These are phyloP conservation scores for Coemansia sp. DNA, from an alignment of 192 early-diverging fungal genomes.

Conservation along the genomic window DNA sequence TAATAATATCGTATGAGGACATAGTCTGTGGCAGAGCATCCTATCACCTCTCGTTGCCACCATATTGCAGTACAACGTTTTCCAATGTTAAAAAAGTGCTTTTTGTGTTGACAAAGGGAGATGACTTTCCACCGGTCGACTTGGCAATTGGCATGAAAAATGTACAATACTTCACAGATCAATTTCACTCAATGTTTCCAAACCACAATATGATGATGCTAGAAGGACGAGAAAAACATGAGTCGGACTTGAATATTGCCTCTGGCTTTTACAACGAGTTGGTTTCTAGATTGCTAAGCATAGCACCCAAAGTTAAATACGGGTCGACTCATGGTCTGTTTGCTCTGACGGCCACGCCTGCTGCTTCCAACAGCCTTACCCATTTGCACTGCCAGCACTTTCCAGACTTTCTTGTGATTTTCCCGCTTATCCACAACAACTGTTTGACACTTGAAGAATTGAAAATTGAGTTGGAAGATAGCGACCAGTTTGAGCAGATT, in stretches of 20 bases:
- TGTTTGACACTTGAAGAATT: background rate
- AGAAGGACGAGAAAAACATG: background rate
- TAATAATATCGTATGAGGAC: background rate
- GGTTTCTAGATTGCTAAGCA: background rate
- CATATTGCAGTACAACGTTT: background rate
- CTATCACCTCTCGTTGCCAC: background rate
- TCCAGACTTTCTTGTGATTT: background rate
- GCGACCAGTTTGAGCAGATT: constrained; percentile 1
- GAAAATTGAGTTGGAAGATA: background rate
- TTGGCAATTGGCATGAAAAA: background rate
- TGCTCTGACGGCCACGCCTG: background rate
- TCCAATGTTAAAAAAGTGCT: background rate
- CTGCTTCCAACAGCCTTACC: background rate
- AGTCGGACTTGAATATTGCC: background rate
- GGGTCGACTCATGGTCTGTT: background rate
- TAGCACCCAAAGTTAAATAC: background rate
- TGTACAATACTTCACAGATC: background rate
- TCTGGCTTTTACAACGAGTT: background rate
- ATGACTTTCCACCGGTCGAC: background rate
- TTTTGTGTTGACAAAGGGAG: background rate
- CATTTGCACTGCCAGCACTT: background rate
- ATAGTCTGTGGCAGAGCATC: background rate
- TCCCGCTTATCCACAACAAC: background rate
- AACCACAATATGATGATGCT: background rate
- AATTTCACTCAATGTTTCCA: background rate